These are phyloP conservation scores for Hyphodiscus sp. DNA, from an alignment of 2,329 filamentous ascomycete genomes.

Conservation along the genomic window DNA sequence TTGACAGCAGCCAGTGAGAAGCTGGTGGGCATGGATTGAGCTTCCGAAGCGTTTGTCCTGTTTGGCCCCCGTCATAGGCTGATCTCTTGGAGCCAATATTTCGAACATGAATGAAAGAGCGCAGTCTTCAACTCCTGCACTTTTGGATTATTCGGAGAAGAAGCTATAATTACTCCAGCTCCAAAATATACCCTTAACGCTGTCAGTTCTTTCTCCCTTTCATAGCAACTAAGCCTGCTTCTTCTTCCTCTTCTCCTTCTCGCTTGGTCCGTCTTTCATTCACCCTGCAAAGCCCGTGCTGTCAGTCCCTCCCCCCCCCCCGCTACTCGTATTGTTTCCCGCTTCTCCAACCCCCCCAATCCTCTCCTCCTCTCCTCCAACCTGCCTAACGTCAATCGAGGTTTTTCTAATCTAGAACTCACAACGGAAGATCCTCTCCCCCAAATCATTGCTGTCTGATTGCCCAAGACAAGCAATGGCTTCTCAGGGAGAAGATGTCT, in stretches of 20 bases:
- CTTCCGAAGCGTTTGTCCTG: background rate
- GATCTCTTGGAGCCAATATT: background rate
- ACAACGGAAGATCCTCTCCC: background rate
- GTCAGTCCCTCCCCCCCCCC: background rate
- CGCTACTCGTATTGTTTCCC: background rate
- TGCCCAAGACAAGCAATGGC: constrained; percentile 31
- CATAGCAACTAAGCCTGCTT: background rate
- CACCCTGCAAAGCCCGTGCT: background rate
- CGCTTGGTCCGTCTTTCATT: background rate
- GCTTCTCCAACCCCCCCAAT: background rate
- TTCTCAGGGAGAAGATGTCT: constrained; percentile 48
- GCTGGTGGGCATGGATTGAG: background rate
- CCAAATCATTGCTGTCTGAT: background rate
- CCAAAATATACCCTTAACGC: too few relatives aligned
- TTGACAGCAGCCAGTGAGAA: background rate
- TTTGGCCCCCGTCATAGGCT: background rate
- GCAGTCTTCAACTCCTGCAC: background rate
- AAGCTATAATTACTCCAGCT: too few relatives aligned
- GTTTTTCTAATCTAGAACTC: background rate
- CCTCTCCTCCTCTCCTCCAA: background rate
- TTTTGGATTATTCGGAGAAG: background rate
- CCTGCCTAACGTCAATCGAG: background rate
- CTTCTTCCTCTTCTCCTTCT: background rate
- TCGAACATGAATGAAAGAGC: background rate
- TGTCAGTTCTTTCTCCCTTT: too few relatives aligned